Conservation (phyloP, 2,329 filamentous ascomycete genomes). For the Corniculantispora saksenae region DNA sequence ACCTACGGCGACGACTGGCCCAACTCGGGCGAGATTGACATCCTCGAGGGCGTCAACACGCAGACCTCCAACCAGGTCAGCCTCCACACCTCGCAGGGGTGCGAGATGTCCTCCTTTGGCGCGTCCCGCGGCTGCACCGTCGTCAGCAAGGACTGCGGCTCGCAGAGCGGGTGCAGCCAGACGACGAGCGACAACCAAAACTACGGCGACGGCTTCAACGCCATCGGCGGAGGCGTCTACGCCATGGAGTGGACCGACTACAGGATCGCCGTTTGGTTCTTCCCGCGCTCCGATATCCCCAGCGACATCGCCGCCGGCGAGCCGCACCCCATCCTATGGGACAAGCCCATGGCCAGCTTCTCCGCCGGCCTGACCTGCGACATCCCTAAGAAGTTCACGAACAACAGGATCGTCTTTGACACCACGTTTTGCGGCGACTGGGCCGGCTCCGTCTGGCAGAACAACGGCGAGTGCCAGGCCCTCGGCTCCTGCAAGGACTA, state of each 20-base stretch:
- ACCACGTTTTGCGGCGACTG: conserved; percentile 87
- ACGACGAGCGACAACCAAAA: conserved; percentile 50
- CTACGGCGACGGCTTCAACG: conserved; percentile 73
- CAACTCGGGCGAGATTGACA: conserved; percentile 71
- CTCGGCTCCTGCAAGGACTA: conserved; percentile 71
- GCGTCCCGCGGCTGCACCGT: conserved; percentile 50
- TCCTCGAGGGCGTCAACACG: conserved; percentile 75
- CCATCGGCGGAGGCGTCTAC: conserved; percentile 67
- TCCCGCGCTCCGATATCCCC: conserved; percentile 66
- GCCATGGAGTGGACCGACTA: conserved; percentile 74
- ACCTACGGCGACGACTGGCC: conserved; percentile 72
- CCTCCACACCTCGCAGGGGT: conserved; percentile 65
- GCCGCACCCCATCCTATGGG: conserved; percentile 71
- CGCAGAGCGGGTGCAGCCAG: conserved; percentile 61
- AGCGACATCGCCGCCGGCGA: conserved; percentile 57
- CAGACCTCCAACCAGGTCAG: conserved; percentile 62
- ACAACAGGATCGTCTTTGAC: conserved; percentile 77
- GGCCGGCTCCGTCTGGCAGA: conserved; percentile 71
- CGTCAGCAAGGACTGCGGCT: conserved; percentile 57
- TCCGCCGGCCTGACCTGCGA: conserved; percentile 66
- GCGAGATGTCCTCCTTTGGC: conserved; percentile 50
- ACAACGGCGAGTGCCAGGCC: conserved; percentile 57
- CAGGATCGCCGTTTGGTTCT: conserved; percentile 80
- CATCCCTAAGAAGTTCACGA: conserved; percentile 67
- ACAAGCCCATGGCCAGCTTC: conserved; percentile 68